A percentile compares a stretch with the other conserved stretches of the same genome.
These are phyloP conservation scores for Mucor mucedo DNA, from an alignment of 371 early-diverging fungal genomes.

Conservation along the genomic window DNA sequence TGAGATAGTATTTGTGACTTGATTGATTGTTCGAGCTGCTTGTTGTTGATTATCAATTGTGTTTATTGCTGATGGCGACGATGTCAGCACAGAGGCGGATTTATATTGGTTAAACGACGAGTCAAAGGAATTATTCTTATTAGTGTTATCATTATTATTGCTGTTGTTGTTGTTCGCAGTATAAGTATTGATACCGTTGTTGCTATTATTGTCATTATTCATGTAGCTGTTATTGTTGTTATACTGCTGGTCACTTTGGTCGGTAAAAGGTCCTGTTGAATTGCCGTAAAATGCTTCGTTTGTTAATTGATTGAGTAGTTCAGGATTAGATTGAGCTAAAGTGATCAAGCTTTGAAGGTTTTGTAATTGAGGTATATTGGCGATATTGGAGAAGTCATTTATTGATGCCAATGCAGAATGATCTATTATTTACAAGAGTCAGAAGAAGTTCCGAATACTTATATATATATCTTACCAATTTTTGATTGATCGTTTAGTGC, in stretches of 20 bases:
- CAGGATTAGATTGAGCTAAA: constrained; percentile 41
- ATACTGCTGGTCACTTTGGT: not conserved
- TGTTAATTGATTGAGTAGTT: constrained; percentile 30
- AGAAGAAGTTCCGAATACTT: not conserved
- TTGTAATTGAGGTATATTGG: constrained; percentile 30
- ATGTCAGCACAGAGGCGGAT: not conserved
- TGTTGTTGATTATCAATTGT: not conserved
- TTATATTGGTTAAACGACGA: not conserved
- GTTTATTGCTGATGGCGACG: not conserved
- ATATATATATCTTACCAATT: constrained; percentile 12
- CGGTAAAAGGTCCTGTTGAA: constrained; percentile 3
- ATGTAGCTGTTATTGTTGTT: not conserved
- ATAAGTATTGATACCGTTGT: not conserved
- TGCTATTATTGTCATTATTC: not conserved
- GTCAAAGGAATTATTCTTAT: not conserved
- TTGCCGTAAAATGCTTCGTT: constrained; percentile 18
- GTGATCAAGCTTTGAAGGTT: constrained; percentile 31
- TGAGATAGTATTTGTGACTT: constrained; percentile 31
- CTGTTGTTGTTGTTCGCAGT: not conserved
- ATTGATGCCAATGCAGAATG: not conserved
- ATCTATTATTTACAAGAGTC: not conserved
- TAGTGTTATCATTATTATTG: not conserved
- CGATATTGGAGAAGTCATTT: constrained; percentile 13
- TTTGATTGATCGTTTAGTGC: constrained; percentile 36
- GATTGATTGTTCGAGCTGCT: constrained; percentile 10